Conservation (phyloP, 805 yeast genomes). For the Zygosaccharomyces bisporus region DNA sequence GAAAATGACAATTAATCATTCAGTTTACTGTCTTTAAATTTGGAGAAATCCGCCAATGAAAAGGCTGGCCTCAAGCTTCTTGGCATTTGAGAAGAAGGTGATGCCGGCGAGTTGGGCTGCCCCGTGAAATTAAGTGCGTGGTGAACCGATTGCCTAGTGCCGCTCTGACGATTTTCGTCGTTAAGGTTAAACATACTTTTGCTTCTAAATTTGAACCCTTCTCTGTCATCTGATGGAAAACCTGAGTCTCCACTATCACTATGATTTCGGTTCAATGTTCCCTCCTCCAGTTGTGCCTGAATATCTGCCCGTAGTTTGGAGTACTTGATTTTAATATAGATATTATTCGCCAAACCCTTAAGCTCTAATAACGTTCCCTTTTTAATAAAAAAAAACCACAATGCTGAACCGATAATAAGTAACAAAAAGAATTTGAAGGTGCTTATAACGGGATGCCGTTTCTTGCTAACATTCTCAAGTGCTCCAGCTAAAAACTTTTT, state of each 20-base stretch:
- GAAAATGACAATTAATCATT: conserved; percentile 11
- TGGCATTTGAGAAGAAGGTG: conserved; percentile 8
- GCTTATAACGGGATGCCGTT: neutral
- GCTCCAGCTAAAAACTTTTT: conserved; percentile 29
- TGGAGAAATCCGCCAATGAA: conserved; percentile 33
- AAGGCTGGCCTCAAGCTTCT: conserved; percentile 22
- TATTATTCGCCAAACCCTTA: conserved; percentile 2
- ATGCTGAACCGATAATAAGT: conserved; percentile 2
- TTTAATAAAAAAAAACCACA: conserved; percentile 5
- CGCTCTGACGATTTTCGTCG: conserved; percentile 10
- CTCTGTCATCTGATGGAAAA: conserved; percentile 12
- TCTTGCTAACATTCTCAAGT: neutral
- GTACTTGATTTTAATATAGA: conserved; percentile 12
- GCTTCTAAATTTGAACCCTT: conserved; percentile 25
- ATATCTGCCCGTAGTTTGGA: conserved; percentile 13
- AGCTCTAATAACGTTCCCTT: conserved; percentile 1
- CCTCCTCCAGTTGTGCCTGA: conserved; percentile 19
- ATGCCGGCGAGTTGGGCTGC: conserved; percentile 11
- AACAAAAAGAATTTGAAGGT: conserved; percentile 9
- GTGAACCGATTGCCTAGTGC: conserved; percentile 5
- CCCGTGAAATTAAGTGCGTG: conserved; percentile 1
- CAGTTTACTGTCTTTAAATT: conserved; percentile 22
- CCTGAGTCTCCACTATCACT: conserved; percentile 5
- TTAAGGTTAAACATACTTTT: conserved; percentile 31
- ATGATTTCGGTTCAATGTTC: conserved; percentile 9